Base-by-base conservation (phyloP, 2,329 filamentous ascomycete genomes). In the Cladobotryum mycophilum region DNA sequence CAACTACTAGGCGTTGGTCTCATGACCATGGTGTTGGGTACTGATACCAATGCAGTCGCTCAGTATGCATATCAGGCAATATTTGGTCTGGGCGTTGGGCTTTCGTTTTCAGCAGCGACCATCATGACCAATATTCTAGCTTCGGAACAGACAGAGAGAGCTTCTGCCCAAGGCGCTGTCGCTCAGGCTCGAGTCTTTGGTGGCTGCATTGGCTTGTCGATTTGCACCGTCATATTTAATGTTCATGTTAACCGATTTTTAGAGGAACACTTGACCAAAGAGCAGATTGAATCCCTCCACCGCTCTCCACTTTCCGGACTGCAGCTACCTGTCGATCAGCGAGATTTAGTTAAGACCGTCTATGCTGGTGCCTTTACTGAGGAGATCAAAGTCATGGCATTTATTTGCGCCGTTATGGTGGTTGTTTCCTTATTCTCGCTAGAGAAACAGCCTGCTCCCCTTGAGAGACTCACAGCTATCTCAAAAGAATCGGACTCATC, bases 131-230 rank as follows among this genome's bases (percentile, higher is more conserved):
- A 76, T 42, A 69, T 81, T 13, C 72, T 81, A 43, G 66, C 70
- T 3, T 72, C 76, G 0, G 65, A 71, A 15, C 63, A 67, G 7
- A 69, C 68, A 51, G 75, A 80, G 48, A 68, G 80, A 45, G 80
- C 81, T 1, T 76, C 79, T 2, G 79, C 78, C 0, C 79, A 84
- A 56, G 81, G 80, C 0, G 75, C 79, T 4, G 71, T 83, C 9
- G 78, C 81, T 1, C 81, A 85, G 62, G 74, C 77, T 2, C 74
- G 81, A 13, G 76, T 84, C 0, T 65, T 84, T 2, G 81, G 81
- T 1, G 81, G 81, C 3, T 77, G 77, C 36, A 70, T 84, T 25
- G 81, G 81, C 1, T 70, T 84, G 41, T 76, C 80, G 0, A 62
- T 76, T 20, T 81, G 80, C 55, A 82, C 77, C n/a, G 74, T 81